phyloP scores from a whole-genome alignment of 805 yeast species.

The Diddensiella transvaalensis region DNA sequence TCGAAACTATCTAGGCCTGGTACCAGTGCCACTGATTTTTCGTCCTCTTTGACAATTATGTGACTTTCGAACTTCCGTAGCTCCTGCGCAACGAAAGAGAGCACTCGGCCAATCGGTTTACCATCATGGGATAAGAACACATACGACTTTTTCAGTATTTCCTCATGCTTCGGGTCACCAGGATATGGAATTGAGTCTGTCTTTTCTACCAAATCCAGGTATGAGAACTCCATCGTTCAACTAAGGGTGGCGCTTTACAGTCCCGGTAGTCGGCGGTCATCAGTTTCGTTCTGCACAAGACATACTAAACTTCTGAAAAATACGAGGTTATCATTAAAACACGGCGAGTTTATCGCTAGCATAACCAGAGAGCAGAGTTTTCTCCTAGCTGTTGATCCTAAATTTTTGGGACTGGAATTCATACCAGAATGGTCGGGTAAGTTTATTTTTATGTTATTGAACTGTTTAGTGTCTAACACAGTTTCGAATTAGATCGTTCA shows the following conservation, averaged over 20 bases:
- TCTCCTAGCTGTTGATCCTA: too few species aligned
- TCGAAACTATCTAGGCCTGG: conserved; percentile 37
- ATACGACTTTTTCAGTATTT: conserved; percentile 14
- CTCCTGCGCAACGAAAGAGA: conserved; percentile 24
- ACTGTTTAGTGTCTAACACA: neutral
- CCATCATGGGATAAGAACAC: conserved; percentile 28
- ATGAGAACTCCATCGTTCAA: neutral
- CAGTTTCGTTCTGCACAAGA: too few species aligned
- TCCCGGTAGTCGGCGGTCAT: too few species aligned
- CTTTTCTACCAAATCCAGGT: conserved; percentile 7
- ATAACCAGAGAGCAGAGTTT: too few species aligned
- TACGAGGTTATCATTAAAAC: too few species aligned
- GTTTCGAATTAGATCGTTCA: conserved; percentile 6
- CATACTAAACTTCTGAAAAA: too few species aligned
- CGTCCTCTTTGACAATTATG: conserved; percentile 28
- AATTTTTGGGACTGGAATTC: too few species aligned
- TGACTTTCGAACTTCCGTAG: conserved; percentile 15
- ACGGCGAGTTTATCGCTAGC: too few species aligned
- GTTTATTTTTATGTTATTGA: neutral
- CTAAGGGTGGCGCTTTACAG: too few species aligned
- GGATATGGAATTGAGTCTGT: conserved; percentile 11
- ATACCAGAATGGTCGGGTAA: conserved; percentile 6
- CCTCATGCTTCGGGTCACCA: neutral
- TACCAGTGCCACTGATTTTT: conserved; percentile 31
- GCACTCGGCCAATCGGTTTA: conserved; percentile 25